Evolutionary conservation across 2,329 filamentous ascomycete species (phyloP), one percentile per base, ranked within the genome.

Genomic region (Pestalotiopsis sp.): DNA sequence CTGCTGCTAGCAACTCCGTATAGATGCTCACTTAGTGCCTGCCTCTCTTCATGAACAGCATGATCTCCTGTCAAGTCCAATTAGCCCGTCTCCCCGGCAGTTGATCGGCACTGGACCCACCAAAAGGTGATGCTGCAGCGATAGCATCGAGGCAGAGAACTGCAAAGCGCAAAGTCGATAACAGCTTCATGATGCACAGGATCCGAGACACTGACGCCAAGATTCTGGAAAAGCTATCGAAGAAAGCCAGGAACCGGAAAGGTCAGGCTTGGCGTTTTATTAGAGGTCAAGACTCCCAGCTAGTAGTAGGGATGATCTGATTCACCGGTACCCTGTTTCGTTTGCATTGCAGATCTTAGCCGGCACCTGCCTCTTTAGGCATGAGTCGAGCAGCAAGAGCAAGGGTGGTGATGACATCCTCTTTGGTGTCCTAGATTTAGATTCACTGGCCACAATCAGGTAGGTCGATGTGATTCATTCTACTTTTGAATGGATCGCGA

Each of bases 21-120:
- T 7, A 27, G 1, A 7, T 36, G 36, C 64, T 39, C 45, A 66
- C 64, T 56, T 9, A 49, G 36, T 4, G 2, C 25, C 4, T 27
- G 27, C 17, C 64, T 45, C 25, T 66, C 23, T 56, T 66, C 64
- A n/a, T 66, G 64, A 17, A 66, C 52, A 36, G 49, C 49, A 57
- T 66, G 64, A 13, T 66, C 36, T 13, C 41, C 64, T 66, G 39
- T 20, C 13, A 41, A 20, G 20, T 45, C 20, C 2, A 7, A 3
- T 64, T 64, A 64, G 61, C 25, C 12, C 14, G 11, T 25, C 5
- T 45, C 25, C 25, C 25, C 11, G 14, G 13, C 11, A n/a, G 23
- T 13, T 39, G 31, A 64, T 7, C 17, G 14, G 57, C 11, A n/a
- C 38, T 49, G 61, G 23, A 39, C 59, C 25, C 27, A 64, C 61